phyloP scores from a whole-genome alignment of 768 basidiomycete genomes.

The Suillus plorans region DNA sequence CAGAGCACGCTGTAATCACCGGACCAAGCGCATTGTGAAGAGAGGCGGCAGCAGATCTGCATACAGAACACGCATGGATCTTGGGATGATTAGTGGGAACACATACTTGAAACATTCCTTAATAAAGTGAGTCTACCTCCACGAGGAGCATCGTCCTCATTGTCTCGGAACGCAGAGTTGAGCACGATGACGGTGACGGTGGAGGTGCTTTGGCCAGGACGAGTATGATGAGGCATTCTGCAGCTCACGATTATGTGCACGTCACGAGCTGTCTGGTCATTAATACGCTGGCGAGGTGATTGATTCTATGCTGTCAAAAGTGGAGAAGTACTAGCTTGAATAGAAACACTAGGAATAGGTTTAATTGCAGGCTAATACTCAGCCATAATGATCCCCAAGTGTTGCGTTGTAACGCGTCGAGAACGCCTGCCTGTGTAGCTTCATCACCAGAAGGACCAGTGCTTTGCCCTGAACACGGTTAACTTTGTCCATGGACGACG shows the following conservation, averaged over 20 bases:
- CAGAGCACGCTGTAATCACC: background rate
- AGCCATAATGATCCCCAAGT: background rate
- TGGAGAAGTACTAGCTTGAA: conserved; percentile 54
- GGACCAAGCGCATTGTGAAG: background rate
- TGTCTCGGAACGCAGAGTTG: conserved; percentile 14
- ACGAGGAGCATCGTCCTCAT: conserved; percentile 14
- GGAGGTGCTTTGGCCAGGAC: conserved; percentile 45
- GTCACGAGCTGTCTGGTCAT: too few relatives aligned
- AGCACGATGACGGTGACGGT: conserved; percentile 53
- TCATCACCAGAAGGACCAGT: too few relatives aligned
- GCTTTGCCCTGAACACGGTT: too few relatives aligned
- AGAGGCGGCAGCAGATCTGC: background rate
- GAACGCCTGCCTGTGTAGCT: too few relatives aligned
- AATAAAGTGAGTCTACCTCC: background rate
- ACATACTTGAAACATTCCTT: background rate
- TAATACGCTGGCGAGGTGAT: too few relatives aligned
- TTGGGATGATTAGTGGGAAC: background rate
- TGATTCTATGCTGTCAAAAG: too few relatives aligned
- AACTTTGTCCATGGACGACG: too few relatives aligned
- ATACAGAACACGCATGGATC: background rate
- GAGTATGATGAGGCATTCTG: conserved; percentile 37
- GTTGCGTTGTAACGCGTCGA: too few relatives aligned
- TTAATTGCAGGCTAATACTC: conserved; percentile 39
- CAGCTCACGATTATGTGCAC: too few relatives aligned
- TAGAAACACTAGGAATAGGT: conserved; percentile 46